Evolutionary conservation across 805 yeast species (phyloP), one percentile per base, ranked within the genome.

Genomic region (Candida wancherniae): DNA sequence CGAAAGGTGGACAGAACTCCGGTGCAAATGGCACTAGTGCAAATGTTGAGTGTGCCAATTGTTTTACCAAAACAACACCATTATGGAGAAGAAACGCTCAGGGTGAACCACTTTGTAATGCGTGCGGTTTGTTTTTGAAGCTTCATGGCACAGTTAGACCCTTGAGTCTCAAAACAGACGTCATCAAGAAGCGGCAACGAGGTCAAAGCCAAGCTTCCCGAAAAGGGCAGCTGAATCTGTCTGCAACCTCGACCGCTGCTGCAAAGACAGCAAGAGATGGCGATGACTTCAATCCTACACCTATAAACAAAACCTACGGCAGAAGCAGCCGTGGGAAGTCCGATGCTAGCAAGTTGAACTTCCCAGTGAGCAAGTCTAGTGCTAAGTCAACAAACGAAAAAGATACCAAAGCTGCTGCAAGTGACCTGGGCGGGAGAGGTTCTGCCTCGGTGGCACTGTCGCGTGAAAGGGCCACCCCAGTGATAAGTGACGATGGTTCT

Each of bases 71-170:
- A 41, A 87, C 94, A 11, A 90, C 98, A 0, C 98, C 98, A 1
- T 58, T 90, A 11, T 90, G 98, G 98, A 68, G 98, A 46, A 69
- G 97, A 29, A 85, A 86, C 47, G 87, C 94, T 0, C 84, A 84
- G 37, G 97, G 97, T 2, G 81, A 84, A 49, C 94, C 96, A 0
- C 63, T 90, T 37, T 90, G 97, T 61, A 90, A 90, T 57, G 97
- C 98, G 13, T 44, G 49, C 31, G 49, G 49, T 5, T 34, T 45
- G 16, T 45, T 43, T n/a, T 37, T 43, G 29, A 90, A 90, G 57
- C 65, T 90, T 15, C 97, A 90, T 50, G 97, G 97, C n/a, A 90
- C 86, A 3, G 94, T 85, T 40, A 68, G 97, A 36, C 98, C 98
- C 0, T 64, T 90, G 30, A 82, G 94, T 9, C 65, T 88, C 48